Evolutionary conservation across 2,329 filamentous ascomycete species (phyloP).

Genomic region (Cladosporium oxysporum): DNA sequence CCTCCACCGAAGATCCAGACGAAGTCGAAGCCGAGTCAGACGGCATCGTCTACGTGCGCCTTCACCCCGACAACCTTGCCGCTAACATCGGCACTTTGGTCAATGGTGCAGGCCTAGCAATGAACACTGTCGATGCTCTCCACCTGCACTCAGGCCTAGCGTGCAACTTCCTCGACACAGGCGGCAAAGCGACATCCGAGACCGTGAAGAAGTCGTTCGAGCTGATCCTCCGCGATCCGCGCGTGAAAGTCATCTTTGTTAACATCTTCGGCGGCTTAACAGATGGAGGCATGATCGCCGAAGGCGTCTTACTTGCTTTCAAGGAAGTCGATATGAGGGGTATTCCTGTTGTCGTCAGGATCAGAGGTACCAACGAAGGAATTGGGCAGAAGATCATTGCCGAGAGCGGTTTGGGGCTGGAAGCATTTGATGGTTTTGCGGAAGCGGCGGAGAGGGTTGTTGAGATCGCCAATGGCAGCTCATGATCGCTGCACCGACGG

Average conservation of each 20-base stretch:
- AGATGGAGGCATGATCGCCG: conserved; percentile 78
- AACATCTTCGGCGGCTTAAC: conserved; percentile 73
- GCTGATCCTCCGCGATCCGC: conserved; percentile 68
- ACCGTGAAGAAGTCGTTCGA: conserved; percentile 78
- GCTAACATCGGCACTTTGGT: conserved; percentile 78
- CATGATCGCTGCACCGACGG: not conserved
- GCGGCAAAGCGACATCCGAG: conserved; percentile 80
- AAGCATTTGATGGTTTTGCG: conserved; percentile 74
- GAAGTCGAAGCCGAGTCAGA: conserved; percentile 66
- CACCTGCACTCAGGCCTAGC: conserved; percentile 65
- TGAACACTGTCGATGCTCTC: conserved; percentile 87
- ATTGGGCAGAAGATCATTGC: conserved; percentile 69
- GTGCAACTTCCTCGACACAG: conserved; percentile 86
- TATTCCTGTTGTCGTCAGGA: conserved; percentile 73
- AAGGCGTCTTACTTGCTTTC: conserved; percentile 72
- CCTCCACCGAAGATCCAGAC: conserved; percentile 52
- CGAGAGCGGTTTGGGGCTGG: conserved; percentile 66
- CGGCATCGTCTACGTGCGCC: conserved; percentile 78
- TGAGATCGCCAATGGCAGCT: conserved; percentile 49
- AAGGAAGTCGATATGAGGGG: conserved; percentile 59
- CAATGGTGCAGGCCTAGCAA: conserved; percentile 85
- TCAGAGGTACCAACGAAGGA: conserved; percentile 73
- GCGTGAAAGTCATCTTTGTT: conserved; percentile 72
- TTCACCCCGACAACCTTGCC: conserved; percentile 44
- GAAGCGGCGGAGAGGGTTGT: conserved; percentile 70